phyloP scores from a whole-genome alignment of 2,329 filamentous ascomycete genomes.

The Furcasterigmium sp. region DNA sequence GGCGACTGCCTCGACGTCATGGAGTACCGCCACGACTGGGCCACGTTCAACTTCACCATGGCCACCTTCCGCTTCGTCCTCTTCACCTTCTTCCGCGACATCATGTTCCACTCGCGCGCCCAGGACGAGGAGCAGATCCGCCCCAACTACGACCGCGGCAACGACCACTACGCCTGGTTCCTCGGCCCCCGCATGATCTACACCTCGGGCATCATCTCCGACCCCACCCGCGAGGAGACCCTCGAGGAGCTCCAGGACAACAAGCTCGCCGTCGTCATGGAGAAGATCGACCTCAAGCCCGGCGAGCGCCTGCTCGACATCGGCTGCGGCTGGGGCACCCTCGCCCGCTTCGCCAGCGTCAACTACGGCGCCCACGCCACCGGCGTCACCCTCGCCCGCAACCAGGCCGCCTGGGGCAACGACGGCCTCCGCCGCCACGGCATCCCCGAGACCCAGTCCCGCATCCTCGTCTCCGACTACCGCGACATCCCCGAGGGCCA shows the following conservation, averaged over 20 bases:
- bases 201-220: constrained; percentile 89
- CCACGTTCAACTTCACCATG: constrained; percentile 85
- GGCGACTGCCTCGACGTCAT: constrained; percentile 83
- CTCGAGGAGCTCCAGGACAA: constrained; percentile 97
- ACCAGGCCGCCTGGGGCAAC: constrained; percentile 98
- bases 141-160: constrained; percentile 94
- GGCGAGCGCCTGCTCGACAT: constrained; percentile 88
- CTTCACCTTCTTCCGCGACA: constrained; percentile 79
- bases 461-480: constrained; percentile 94
- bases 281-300: constrained; percentile 82
- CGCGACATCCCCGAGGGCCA: constrained; percentile 77
- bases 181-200: constrained; percentile 98
- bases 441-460: constrained; percentile 81
- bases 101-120: constrained; percentile 86
- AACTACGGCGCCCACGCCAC: constrained; percentile 85
- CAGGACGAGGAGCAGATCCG: constrained; percentile 98
- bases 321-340: constrained; percentile 96
- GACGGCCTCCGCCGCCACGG: constrained; percentile 76
- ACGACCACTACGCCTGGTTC: constrained; percentile 99
- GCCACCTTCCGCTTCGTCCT: constrained; percentile 85
- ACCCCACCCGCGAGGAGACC: constrained; percentile 79
- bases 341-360: constrained; percentile 85
- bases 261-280: constrained; percentile 90
- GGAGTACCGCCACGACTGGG: constrained; percentile 97
- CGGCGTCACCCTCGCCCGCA: constrained; percentile 89